These are phyloP conservation scores for Tubosaeta sp. DNA, from an alignment of 768 basidiomycete genomes.

Conservation along the genomic window DNA sequence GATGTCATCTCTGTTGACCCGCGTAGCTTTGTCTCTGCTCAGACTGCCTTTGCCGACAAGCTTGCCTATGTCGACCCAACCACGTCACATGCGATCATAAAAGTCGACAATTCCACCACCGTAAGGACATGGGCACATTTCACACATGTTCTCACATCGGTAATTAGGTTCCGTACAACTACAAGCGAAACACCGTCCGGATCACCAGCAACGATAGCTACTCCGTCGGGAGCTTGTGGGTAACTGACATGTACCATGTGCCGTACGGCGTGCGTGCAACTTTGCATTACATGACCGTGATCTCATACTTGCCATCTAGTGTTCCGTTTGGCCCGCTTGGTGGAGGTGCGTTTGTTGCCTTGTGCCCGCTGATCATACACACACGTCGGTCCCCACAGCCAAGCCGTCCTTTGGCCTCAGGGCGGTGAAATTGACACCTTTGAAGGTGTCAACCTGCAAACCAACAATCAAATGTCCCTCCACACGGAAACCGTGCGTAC, in stretches of 20 bases:
- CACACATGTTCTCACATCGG: neutral
- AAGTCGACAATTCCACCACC: constrained; percentile 64
- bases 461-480: constrained; percentile 66
- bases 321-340: constrained; percentile 70
- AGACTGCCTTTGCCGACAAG: constrained; percentile 40
- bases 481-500: constrained; percentile 55
- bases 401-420: constrained; percentile 55
- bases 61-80: constrained; percentile 59
- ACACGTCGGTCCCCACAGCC: constrained; percentile 25
- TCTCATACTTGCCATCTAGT: constrained; percentile 34
- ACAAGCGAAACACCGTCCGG: constrained; percentile 68
- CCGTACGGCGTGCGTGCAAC: constrained; percentile 52
- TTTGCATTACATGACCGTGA: neutral
- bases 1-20: constrained; percentile 3
- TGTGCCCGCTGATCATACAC: neutral
- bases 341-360: constrained; percentile 31
- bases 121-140: constrained; percentile 28
- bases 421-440: constrained; percentile 79
- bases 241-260: constrained; percentile 60
- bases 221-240: constrained; percentile 58
- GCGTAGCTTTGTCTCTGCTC: constrained; percentile 44
- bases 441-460: constrained; percentile 71
- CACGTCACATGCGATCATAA: constrained; percentile 72
- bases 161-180: constrained; percentile 32
- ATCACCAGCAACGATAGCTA: constrained; percentile 54